Evolutionary conservation across 306 rosid genomes (phyloP), one percentile per base, ranked within the genome.

Genomic region (Rosa persica): DNA sequence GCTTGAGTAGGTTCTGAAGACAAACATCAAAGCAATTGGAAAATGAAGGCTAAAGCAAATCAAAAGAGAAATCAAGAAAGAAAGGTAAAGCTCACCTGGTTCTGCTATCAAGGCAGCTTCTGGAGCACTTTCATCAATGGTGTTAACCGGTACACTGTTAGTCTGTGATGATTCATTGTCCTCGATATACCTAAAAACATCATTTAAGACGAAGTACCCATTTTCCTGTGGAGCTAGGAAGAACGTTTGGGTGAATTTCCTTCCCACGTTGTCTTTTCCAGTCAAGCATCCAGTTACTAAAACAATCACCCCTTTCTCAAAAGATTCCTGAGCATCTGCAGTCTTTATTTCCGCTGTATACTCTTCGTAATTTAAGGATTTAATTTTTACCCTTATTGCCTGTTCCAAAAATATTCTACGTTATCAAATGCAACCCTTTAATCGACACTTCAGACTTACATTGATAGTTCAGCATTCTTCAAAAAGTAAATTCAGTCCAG

Each of bases 211-310:
- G 76, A 80, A 96, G 83, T 87, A 96, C 42, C 98, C 99, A 75
- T 93, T 91, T 73, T 93, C 97, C 83, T 96, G 99, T 54, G 94
- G 98, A 86, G 99, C 99, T 71, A 96, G 93, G 83, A 96, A 96
- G 87, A 96, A 96, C 16, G 96, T 86, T 81, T 96, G 99, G 0
- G 99, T 74, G 78, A 96, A 96, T 87, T 86, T 96, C 87, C 86
- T 91, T 76, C 77, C 88, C 86, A 93, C 84, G 8, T 82, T 85
- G 87, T 93, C 98, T 93, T 89, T 96, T 67, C 96, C 98, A 43
- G 99, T 93, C 83, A 96, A 85, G 89, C 99, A 91, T 65, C 99
- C 99, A 23, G 98, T 90, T 27, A 96, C 98, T 65, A 96, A 82
- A 83, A 96, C 99, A 76, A 93, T 90, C 76, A 96, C 98, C 79